These are phyloP conservation scores for Sugiyamaella sp. DNA, from an alignment of 1,139 yeast species.

Conservation along the genomic window DNA sequence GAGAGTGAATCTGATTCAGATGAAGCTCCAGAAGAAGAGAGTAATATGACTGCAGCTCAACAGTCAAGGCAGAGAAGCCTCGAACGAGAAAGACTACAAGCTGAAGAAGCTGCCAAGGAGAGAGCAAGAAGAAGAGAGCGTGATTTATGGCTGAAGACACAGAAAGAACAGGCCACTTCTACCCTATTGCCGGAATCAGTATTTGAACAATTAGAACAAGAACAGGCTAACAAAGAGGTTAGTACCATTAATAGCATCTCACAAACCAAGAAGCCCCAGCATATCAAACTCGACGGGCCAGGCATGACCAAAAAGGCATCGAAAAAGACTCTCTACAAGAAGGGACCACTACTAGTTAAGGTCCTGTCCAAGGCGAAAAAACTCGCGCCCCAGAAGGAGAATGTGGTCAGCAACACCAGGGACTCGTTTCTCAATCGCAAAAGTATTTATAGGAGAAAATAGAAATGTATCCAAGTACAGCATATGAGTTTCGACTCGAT, in stretches of 20 bases:
- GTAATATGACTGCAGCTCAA: slow-evolving; percentile 24
- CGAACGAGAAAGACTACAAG: slow-evolving; percentile 19
- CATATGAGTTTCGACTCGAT: neutral
- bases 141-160: slow-evolving; percentile 28
- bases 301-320: neutral
- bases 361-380: slow-evolving; percentile 10
- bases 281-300: slow-evolving; percentile 10
- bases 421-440: slow-evolving; percentile 15
- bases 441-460: slow-evolving; percentile 12
- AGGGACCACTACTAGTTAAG: slow-evolving; percentile 17
- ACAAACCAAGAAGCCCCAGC: slow-evolving; percentile 1
- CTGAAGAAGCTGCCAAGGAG: slow-evolving; percentile 21
- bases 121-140: slow-evolving; percentile 28
- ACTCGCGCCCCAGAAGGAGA: slow-evolving; percentile 16
- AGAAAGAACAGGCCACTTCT: slow-evolving; percentile 22
- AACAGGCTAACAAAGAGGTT: slow-evolving; percentile 4
- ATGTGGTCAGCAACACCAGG: slow-evolving; percentile 8
- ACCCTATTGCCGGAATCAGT: slow-evolving; percentile 10
- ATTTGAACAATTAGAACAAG: slow-evolving; percentile 9
- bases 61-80: slow-evolving; percentile 19
- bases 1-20: slow-evolving; percentile 24
- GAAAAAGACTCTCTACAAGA: slow-evolving; percentile 10
- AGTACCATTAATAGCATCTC: neutral
- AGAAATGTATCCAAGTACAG: neutral
- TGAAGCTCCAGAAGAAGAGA: slow-evolving; percentile 36